phyloP scores from a whole-genome alignment of 2,329 filamentous ascomycete species.

The Cercospora zeae-maydis region DNA sequence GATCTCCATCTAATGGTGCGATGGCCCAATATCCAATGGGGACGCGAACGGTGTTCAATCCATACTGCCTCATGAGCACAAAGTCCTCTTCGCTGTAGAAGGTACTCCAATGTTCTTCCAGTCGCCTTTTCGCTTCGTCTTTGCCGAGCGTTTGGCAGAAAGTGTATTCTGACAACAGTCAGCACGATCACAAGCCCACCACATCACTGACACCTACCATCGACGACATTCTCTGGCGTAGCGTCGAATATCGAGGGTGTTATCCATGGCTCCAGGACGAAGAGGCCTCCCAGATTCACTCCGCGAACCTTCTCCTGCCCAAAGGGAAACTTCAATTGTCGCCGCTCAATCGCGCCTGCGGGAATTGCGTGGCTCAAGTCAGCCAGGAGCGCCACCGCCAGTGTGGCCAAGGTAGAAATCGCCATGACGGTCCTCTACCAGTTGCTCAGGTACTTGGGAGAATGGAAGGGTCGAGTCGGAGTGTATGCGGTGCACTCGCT shows the following conservation, averaged over 20 bases:
- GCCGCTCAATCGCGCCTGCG: slow-evolving; percentile 19
- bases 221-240: slow-evolving; percentile 48
- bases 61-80: slow-evolving; percentile 38
- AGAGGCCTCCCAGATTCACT: slow-evolving; percentile 63
- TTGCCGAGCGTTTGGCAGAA: slow-evolving; percentile 46
- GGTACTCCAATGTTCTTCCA: slow-evolving; percentile 37
- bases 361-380: slow-evolving; percentile 26
- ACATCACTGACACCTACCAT: slow-evolving; percentile 38
- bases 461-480: background rate
- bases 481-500: background rate
- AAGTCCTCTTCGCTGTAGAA: slow-evolving; percentile 45
- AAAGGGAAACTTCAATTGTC: slow-evolving; percentile 48
- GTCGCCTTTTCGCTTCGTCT: slow-evolving; percentile 42
- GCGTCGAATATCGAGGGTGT: slow-evolving; percentile 58
- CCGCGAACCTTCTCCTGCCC: slow-evolving; percentile 56
- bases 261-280: slow-evolving; percentile 63
- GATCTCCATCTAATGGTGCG: slow-evolving; percentile 50
- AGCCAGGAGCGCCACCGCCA: slow-evolving; percentile 28
- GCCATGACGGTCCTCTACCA: slow-evolving; percentile 20
- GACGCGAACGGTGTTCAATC: slow-evolving; percentile 46
- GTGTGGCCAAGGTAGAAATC: slow-evolving; percentile 21
- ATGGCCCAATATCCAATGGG: slow-evolving; percentile 56
- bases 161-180: slow-evolving; percentile 29
- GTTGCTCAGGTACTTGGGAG: background rate
- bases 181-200: background rate